phyloP scores from a whole-genome alignment of 768 basidiomycete genomes.

The Calocybe indica region DNA sequence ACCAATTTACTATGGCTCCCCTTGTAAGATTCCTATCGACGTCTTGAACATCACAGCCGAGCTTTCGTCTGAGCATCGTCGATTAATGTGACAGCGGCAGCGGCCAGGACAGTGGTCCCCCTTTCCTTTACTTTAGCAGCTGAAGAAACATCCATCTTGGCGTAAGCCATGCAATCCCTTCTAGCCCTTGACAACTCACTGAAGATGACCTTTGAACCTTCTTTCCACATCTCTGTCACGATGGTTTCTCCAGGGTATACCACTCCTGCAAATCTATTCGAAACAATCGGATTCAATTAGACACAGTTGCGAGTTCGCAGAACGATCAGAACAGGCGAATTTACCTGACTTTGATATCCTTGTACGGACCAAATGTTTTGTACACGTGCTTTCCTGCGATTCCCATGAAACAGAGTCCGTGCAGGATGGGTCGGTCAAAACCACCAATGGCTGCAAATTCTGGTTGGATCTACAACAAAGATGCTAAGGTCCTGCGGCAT shows the following conservation, averaged over 20 bases:
- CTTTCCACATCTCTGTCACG: slow-evolving; percentile 98
- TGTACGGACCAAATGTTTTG: slow-evolving; percentile 78
- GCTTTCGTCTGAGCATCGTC: slow-evolving; percentile 42
- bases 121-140: slow-evolving; percentile 89
- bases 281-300: background rate
- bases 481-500: background rate
- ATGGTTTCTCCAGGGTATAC: slow-evolving; percentile 96
- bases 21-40: no score
- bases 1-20: background rate
- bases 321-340: slow-evolving; percentile 13
- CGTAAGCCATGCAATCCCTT: background rate
- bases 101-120: slow-evolving; percentile 60
- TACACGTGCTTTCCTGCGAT: slow-evolving; percentile 90
- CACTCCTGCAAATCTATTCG: slow-evolving; percentile 74
- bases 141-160: slow-evolving; percentile 22
- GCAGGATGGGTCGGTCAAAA: slow-evolving; percentile 85
- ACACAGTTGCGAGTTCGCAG: background rate
- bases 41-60: slow-evolving; percentile 39
- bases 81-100: slow-evolving; percentile 75
- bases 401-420: slow-evolving; percentile 90
- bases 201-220: slow-evolving; percentile 86
- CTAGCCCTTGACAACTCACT: slow-evolving; percentile 43
- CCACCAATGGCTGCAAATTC: slow-evolving; percentile 94
- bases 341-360: slow-evolving; percentile 93
- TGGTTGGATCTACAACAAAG: slow-evolving; percentile 64